Percentiles rank a stretch among this genome's conserved stretches.
phyloP scores from a whole-genome alignment of 805 yeast genomes.

The Kodamaea leandrae region DNA sequence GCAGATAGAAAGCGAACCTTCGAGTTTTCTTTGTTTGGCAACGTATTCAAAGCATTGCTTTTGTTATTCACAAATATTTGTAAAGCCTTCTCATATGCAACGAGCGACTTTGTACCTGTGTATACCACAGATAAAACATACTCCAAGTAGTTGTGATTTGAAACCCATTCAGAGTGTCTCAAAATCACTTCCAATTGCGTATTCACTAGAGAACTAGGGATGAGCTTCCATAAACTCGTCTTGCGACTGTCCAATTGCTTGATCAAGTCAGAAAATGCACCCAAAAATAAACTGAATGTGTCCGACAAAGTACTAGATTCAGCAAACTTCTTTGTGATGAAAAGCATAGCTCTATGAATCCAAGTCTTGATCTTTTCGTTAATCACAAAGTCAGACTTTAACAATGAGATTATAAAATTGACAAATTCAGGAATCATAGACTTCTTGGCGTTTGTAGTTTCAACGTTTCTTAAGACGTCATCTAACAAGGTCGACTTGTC shows the following conservation, averaged over 20 bases:
- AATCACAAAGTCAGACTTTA: slow-evolving; percentile 20
- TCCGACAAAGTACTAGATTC: slow-evolving; percentile 36
- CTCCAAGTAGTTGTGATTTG: slow-evolving; percentile 39
- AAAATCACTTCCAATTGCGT: slow-evolving; percentile 66
- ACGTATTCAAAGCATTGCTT: slow-evolving; percentile 29
- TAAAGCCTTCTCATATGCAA: slow-evolving; percentile 50
- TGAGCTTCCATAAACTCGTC: slow-evolving; percentile 30
- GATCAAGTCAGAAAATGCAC: slow-evolving; percentile 17
- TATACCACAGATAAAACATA: slow-evolving; percentile 42
- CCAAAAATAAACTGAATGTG: slow-evolving; percentile 32
- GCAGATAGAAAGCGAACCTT: slow-evolving; percentile 42
- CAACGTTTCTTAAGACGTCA: slow-evolving; percentile 21
- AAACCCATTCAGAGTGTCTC: slow-evolving; percentile 45
- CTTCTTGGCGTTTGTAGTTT: slow-evolving; percentile 26
- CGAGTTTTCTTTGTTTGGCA: slow-evolving; percentile 20
- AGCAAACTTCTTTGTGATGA: slow-evolving; percentile 62
- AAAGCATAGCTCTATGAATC: slow-evolving; percentile 57
- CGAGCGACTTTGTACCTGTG: slow-evolving; percentile 29
- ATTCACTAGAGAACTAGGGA: slow-evolving; percentile 49
- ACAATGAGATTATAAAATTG: slow-evolving; percentile 25
- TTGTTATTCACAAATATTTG: slow-evolving; percentile 64
- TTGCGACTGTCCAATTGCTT: slow-evolving; percentile 10
- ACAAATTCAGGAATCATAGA: slow-evolving; percentile 27
- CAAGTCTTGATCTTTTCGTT: slow-evolving; percentile 38
- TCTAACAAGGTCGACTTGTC: slow-evolving; percentile 15